Base-by-base conservation (phyloP, 2,329 filamentous ascomycete genomes). In the Talaromyces sp. region DNA sequence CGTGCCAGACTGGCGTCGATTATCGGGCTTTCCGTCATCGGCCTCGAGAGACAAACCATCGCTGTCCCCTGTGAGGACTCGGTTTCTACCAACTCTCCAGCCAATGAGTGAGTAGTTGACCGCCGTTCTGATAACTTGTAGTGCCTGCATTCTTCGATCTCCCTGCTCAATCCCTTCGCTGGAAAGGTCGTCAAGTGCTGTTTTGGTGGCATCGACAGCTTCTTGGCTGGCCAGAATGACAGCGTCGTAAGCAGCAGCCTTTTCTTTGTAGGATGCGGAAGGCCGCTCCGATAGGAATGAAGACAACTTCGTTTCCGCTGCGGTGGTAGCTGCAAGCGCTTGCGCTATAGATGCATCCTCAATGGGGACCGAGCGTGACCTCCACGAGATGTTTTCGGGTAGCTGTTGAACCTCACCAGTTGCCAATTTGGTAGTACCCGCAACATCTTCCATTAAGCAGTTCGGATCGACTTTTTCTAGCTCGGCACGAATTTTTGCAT, bases 91-190 rank as follows among this genome's bases (percentile, higher is more conserved):
- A 64, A 98, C 90, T 73, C 95, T 85, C 93, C 93, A 98, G 70
- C 91, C 93, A 60, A 99, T 89, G 75, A 97, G 86, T 66, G 91
- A 90, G 73, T 96, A 98, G 75, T 95, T 96, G 60, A 98, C 91
- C 1, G 93, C 92, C 0, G 96, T 96, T 63, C 90, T 89, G 3
- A 93, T 96, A 61, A 99, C 89, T 66, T 96, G 93, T 52, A 99
- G 80, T 67, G 92, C 88, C 76, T 99, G 95, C 87, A 99, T 92
- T 60, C 91, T 86, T 38, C 86, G 78, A 70, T 99, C 93, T 60
- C 91, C 87, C 72, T 91, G 90, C 24, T 90, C 84, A 14, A 96
- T 85, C 1, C 91, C 90, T 72, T 99, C 95, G 62, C 84, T 87
- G 56, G 86, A 85, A 60, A 97, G 80, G 73, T 98, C 95, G 65